phyloP scores from a whole-genome alignment of 73 alveolate species.

The Stentor roeselii region DNA sequence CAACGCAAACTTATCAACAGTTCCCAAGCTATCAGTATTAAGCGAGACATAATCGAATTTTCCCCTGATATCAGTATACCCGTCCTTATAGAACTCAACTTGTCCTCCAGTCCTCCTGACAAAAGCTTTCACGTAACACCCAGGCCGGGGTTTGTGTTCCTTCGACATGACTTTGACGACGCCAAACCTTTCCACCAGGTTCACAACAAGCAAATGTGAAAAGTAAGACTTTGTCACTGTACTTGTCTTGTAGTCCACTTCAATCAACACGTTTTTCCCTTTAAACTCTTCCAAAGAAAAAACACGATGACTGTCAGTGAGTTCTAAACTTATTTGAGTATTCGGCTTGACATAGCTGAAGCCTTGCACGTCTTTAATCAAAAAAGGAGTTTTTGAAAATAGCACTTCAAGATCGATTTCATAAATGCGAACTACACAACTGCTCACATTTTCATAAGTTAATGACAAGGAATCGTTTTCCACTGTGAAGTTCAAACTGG shows the following conservation, averaged over 20 bases:
- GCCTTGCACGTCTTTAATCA: constrained; percentile 62
- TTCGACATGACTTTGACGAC: constrained; percentile 70
- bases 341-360: constrained; percentile 78
- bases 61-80: constrained; percentile 95
- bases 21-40: constrained; percentile 60
- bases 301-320: constrained; percentile 35
- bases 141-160: constrained; percentile 70
- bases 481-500: constrained; percentile 53
- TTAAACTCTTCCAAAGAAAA: constrained; percentile 62
- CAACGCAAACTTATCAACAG: constrained; percentile 78
- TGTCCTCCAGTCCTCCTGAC: constrained; percentile 53
- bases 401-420: constrained; percentile 80
- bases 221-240: constrained; percentile 68
- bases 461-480: constrained; percentile 58
- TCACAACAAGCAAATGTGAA: constrained; percentile 62
- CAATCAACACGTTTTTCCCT: constrained; percentile 69
- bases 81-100: constrained; percentile 84
- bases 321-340: constrained; percentile 34
- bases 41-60: constrained; percentile 86
- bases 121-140: constrained; percentile 82
- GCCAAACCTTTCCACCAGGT: constrained; percentile 72
- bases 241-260: constrained; percentile 53
- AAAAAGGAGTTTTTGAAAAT: constrained; percentile 87
- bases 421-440: constrained; percentile 64
- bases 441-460: constrained; percentile 55